phyloP scores from a whole-genome alignment of 345 rosid genomes.

The Citrus maxima region DNA sequence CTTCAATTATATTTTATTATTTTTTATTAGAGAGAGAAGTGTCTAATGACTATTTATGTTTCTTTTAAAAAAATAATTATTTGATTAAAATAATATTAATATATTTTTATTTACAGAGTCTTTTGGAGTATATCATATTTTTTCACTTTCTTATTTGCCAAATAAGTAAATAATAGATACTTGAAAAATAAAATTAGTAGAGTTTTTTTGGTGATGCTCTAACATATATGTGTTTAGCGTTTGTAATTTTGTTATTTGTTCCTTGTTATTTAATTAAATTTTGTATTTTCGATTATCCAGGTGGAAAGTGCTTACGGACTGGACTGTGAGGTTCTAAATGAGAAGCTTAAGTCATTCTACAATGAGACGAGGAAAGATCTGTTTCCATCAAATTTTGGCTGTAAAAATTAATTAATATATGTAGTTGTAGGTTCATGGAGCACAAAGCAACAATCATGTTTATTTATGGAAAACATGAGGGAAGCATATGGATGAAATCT shows the following conservation, averaged over 20 bases:
- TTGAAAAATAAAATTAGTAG: too few species aligned
- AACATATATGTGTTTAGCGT: too few species aligned
- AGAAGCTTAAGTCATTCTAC: slow-evolving; percentile 26
- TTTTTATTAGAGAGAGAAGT: too few species aligned
- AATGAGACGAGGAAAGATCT: background rate
- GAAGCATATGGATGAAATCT: background rate
- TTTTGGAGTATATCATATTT: too few species aligned
- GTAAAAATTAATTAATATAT: background rate
- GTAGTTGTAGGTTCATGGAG: background rate
- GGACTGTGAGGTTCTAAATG: slow-evolving; percentile 23
- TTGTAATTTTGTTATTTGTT: background rate
- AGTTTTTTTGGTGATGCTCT: too few species aligned
- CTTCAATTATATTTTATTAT: too few species aligned
- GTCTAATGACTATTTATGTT: too few species aligned
- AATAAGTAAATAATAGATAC: too few species aligned
- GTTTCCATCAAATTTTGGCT: background rate
- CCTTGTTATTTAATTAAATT: background rate
- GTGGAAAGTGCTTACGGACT: slow-evolving; percentile 16
- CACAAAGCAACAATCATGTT: background rate
- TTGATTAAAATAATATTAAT: too few species aligned
- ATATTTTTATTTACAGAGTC: too few species aligned
- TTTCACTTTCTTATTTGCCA: too few species aligned
- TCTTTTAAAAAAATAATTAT: too few species aligned
- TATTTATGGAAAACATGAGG: background rate
- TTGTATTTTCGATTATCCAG: slow-evolving; percentile 10